A percentile compares a stretch with the other conserved stretches of the same genome.
Conservation (phyloP, 2,329 filamentous ascomycete genomes). For the Arachnopeziza araneosa region DNA sequence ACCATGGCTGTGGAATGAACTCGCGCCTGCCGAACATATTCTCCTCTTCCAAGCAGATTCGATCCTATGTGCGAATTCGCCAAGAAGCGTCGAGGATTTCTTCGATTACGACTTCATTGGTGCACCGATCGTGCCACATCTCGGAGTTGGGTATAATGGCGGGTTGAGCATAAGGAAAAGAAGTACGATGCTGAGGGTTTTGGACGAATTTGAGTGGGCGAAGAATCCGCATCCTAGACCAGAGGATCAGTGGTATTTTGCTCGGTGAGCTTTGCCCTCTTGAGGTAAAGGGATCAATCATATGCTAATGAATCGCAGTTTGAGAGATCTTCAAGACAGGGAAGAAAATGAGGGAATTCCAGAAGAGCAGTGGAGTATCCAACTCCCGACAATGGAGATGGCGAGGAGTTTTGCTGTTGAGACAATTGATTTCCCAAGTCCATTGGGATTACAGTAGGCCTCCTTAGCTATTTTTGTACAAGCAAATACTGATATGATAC, state of each 20-base stretch:
- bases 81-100: conserved; percentile 30
- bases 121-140: conserved; percentile 30
- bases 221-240: conserved; percentile 9
- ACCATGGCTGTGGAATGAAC: conserved; percentile 31
- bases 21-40: conserved; percentile 30
- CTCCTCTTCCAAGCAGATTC: conserved; percentile 32
- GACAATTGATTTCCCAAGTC: conserved; percentile 23
- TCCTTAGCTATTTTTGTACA: neutral
- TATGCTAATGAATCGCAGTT: neutral
- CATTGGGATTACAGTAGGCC: conserved; percentile 27
- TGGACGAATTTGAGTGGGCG: conserved; percentile 20
- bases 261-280: conserved; percentile 7
- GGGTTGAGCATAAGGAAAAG: conserved; percentile 34
- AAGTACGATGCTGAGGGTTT: conserved; percentile 29
- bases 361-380: conserved; percentile 11
- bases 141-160: conserved; percentile 32
- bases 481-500: neutral
- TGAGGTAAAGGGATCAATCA: neutral
- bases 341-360: conserved; percentile 15
- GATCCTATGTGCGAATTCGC: conserved; percentile 31
- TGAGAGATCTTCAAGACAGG: neutral
- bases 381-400: conserved; percentile 24
- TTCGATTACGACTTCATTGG: conserved; percentile 34
- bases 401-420: conserved; percentile 27
- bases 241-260: conserved; percentile 28